These are phyloP conservation scores for Magnusiomyces paraingens DNA, from an alignment of 1,139 yeast species.

Conservation along the genomic window DNA sequence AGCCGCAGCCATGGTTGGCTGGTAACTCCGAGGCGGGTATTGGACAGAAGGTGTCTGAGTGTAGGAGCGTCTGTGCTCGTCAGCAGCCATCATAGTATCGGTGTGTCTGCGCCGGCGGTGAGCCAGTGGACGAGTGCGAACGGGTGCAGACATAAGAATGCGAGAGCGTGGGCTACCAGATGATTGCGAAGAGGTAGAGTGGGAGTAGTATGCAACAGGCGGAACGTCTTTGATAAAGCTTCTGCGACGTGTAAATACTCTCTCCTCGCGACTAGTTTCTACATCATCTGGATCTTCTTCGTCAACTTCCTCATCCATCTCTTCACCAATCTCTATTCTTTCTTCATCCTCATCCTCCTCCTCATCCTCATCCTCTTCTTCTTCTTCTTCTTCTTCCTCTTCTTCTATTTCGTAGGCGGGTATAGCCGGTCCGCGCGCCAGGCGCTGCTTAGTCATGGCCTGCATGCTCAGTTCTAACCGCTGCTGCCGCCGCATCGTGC, in stretches of 20 bases:
- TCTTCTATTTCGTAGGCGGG: background rate
- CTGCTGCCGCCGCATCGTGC: conserved; percentile 8
- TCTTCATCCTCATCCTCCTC: background rate
- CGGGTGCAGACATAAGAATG: no score
- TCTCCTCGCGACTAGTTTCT: background rate
- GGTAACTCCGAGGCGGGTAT: background rate
- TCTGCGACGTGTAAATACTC: background rate
- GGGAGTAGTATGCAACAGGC: background rate
- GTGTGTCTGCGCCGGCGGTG: background rate
- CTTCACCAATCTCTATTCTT: background rate
- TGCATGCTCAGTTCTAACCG: conserved; percentile 6
- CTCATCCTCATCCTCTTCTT: conserved; percentile 3
- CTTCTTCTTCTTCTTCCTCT: background rate
- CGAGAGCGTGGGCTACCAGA: no score
- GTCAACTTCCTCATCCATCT: background rate
- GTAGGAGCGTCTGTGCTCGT: background rate
- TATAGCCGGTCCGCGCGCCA: background rate
- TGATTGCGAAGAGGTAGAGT: background rate
- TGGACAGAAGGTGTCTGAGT: background rate
- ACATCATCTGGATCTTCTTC: background rate
- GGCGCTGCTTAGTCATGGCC: background rate
- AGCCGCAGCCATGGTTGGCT: background rate
- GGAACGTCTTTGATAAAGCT: background rate
- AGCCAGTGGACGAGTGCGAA: no score
- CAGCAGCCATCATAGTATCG: background rate